Evolutionary conservation across 2,329 filamentous ascomycete species (phyloP).

Genomic region (Phialemoniopsis sp.): DNA sequence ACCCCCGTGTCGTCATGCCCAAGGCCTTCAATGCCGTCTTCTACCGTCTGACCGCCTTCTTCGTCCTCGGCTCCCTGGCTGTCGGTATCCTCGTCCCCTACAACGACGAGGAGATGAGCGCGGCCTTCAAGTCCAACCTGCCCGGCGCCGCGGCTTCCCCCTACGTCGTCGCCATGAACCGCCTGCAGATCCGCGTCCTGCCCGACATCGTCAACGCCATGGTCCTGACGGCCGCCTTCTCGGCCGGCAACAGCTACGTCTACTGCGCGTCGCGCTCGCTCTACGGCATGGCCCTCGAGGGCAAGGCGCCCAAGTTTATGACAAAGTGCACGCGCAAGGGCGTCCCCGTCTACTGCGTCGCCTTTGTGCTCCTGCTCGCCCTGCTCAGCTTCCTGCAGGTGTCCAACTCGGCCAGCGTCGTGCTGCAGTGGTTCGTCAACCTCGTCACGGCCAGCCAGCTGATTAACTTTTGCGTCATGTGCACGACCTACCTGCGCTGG

Average conservation of each 20-base stretch:
- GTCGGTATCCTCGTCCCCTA: conserved; percentile 57
- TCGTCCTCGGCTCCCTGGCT: conserved; percentile 62
- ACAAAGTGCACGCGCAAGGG: conserved; percentile 3
- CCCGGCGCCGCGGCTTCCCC: conserved; percentile 34
- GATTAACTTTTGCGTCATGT: conserved; percentile 41
- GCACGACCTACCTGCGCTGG: conserved; percentile 39
- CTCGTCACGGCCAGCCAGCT: conserved; percentile 29
- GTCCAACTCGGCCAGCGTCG: conserved; percentile 26
- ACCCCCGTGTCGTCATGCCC: conserved; percentile 62
- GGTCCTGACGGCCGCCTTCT: conserved; percentile 23
- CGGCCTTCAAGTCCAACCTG: conserved; percentile 44
- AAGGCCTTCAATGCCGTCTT: conserved; percentile 70
- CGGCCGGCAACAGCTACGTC: conserved; percentile 43
- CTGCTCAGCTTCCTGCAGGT: conserved; percentile 32
- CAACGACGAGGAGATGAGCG: conserved; percentile 47
- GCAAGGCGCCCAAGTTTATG: conserved; percentile 39
- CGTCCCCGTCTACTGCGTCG: conserved; percentile 16
- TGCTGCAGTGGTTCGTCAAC: conserved; percentile 32
- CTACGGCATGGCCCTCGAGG: conserved; percentile 44
- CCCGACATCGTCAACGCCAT: conserved; percentile 58
- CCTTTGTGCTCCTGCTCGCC: conserved; percentile 23
- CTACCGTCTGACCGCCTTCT: conserved; percentile 68
- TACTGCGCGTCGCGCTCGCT: conserved; percentile 47
- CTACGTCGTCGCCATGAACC: conserved; percentile 37
- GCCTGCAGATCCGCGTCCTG: conserved; percentile 39